Base-by-base conservation (phyloP, 2,329 filamentous ascomycete species). In the Pestalotiopsis sp. region DNA sequence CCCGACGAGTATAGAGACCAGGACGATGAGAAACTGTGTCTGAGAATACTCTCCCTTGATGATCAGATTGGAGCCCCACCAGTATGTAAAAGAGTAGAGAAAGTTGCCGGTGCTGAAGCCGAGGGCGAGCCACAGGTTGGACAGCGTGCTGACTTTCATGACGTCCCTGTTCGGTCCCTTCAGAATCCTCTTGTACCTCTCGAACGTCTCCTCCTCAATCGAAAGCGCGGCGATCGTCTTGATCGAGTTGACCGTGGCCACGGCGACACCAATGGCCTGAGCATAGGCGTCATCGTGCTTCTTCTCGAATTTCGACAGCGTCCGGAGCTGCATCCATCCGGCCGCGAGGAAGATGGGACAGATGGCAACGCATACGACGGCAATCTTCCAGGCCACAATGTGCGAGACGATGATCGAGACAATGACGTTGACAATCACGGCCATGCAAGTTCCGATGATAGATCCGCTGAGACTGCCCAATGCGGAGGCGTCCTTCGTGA, bases 371-470 rank as follows among this genome's bases (percentile, higher is more conserved):
- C 87, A 85, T 0, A 95, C 89, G 0, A 94, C 80, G 0, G 90
- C 88, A 5, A 95, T 83, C 76, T 94, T 94, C 92, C 92, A 95
- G 1, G 91, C 91, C 75, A 92, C 93, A 9, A 86, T 83, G 73
- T 94, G 93, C 1, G 91, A 85, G 64, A 95, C 90, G 61, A 85
- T 81, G 12, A 93, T 79, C 12, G 88, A 90, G 0, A 91, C 92
- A 2, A 88, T 72, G 2, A 94, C 81, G 66, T 88, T 91, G 76
- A 93, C 89, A 9, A 91, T 74, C 0, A 91, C 87, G 64, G 84
- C 83, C 4, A 89, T 84, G 70, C 92, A 85, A 0, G 76, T 63
- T 1, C 76, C 77, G 49, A 89, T 79, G 23, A 87, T 84, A 25
- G 85, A 86, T n/a, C 87, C 87, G 71, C 83, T 87, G 62, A 90